A percentile compares a stretch with the other conserved stretches of the same genome.
These are phyloP conservation scores for Takashimella tepidaria DNA, from an alignment of 1,284 basidiomycete species.

Conservation along the genomic window DNA sequence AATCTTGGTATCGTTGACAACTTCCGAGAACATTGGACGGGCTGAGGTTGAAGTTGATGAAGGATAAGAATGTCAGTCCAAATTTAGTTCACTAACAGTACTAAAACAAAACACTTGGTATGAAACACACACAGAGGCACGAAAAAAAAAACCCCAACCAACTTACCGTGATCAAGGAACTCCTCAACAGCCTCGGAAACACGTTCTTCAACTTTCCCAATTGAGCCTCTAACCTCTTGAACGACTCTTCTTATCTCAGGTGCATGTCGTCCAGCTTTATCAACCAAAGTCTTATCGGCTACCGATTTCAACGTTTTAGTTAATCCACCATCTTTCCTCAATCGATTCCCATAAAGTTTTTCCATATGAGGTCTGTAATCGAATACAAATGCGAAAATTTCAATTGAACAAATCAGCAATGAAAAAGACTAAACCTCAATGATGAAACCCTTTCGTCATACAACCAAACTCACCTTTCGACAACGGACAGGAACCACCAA, in stretches of 20 bases:
- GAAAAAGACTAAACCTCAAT: background rate
- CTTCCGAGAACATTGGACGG: constrained; percentile 63
- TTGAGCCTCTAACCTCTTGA: constrained; percentile 81
- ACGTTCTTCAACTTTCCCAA: constrained; percentile 92
- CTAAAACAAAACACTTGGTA: too few relatives aligned
- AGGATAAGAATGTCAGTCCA: too few relatives aligned
- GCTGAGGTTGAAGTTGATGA: constrained; percentile 41
- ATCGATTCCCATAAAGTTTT: constrained; percentile 84
- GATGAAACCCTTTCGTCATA: too few relatives aligned
- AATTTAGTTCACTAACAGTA: too few relatives aligned
- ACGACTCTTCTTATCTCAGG: constrained; percentile 74
- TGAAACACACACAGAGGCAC: too few relatives aligned
- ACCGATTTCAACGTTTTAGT: constrained; percentile 93
- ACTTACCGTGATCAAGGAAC: constrained; percentile 79
- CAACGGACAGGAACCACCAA: constrained; percentile 84
- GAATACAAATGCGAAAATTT: too few relatives aligned
- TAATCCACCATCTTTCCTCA: constrained; percentile 91
- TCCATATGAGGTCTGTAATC: constrained; percentile 95
- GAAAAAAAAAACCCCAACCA: too few relatives aligned
- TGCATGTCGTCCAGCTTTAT: constrained; percentile 56
- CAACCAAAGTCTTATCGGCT: constrained; percentile 65
- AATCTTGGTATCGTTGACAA: constrained; percentile 86
- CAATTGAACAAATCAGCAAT: too few relatives aligned
- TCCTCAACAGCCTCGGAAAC: constrained; percentile 86
- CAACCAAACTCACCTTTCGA: constrained; percentile 72